Conservation (phyloP, 495 filamentous ascomycete genomes). For the Choiromyces venosus region DNA sequence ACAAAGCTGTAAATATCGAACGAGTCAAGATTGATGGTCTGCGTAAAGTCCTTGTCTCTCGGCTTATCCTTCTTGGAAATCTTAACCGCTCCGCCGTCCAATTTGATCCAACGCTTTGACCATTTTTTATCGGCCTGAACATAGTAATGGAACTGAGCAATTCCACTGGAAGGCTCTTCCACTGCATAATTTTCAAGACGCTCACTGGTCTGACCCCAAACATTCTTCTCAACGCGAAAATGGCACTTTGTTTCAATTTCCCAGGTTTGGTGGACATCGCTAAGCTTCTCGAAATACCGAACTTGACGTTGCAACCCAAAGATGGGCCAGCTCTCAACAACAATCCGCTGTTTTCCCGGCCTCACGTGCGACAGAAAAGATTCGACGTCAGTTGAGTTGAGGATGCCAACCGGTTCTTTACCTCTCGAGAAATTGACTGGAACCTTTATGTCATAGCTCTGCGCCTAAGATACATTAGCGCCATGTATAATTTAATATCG, state of each 20-base stretch:
- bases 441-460: slow-evolving; percentile 30
- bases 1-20: slow-evolving; percentile 84
- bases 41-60: slow-evolving; percentile 57
- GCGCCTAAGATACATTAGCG: background rate
- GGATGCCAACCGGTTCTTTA: slow-evolving; percentile 20
- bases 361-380: slow-evolving; percentile 27
- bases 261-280: slow-evolving; percentile 92
- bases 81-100: slow-evolving; percentile 70
- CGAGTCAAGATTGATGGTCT: slow-evolving; percentile 82
- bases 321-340: slow-evolving; percentile 68
- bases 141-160: slow-evolving; percentile 71
- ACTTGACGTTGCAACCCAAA: slow-evolving; percentile 79
- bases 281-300: slow-evolving; percentile 77
- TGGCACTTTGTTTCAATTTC: slow-evolving; percentile 57
- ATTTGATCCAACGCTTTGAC: slow-evolving; percentile 75
- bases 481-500: background rate
- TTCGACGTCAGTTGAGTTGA: slow-evolving; percentile 30
- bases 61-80: slow-evolving; percentile 62
- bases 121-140: slow-evolving; percentile 72
- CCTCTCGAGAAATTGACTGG: slow-evolving; percentile 27
- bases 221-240: slow-evolving; percentile 46
- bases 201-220: slow-evolving; percentile 44
- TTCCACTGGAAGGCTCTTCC: slow-evolving; percentile 56
- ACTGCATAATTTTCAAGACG: slow-evolving; percentile 52
- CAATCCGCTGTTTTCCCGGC: slow-evolving; percentile 45